Evolutionary conservation across 108 stramenopile species (phyloP), one percentile per base, ranked within the genome.

Genomic region (Fragilaria crotonensis): DNA sequence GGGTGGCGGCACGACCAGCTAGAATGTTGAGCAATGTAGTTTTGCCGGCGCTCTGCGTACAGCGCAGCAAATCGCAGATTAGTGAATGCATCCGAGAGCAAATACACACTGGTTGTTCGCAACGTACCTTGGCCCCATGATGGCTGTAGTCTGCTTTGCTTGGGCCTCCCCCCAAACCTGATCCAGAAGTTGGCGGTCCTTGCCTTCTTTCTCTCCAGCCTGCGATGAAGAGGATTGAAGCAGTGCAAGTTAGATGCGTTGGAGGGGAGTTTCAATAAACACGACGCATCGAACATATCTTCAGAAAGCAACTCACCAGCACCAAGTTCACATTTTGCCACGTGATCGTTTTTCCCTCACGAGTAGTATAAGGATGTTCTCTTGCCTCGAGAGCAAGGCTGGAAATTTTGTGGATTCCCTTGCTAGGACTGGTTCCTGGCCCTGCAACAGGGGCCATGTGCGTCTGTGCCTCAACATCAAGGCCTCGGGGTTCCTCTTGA

Each of bases 21-120:
- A 91, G 66, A 7, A 79, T 64, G 48, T 85, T 83, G 20, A 92
- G 60, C 7, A 92, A 60, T 18, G 80, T 72, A 17, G 83, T 78
- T 48, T 87, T 81, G 25, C 79, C 78, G 14, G 36, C 36, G 7
- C 36, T 14, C 36, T 41, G 36, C 14, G 14, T 44, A 9, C 14
- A 9, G 9, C 14, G 14, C 9, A 44, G 14, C 14, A 14, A 44
- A 44, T 14, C 14, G 9, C 14, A 9, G 14, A 9, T 44, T 44
- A 44, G 14, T 14, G 22, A 41, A 41, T 11, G 7, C 14, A 41
- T 11, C 7, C 14, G 36, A 11, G 7, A 11, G 14, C 11, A 41
- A 14, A 41, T 14, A 11, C 14, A 7, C 14, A n/a, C 14, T 11
- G 36, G 14, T 14, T 11, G 14, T 11, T 41, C 14, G 7, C 7